Evolutionary conservation across 2,329 filamentous ascomycete genomes (phyloP).

Genomic region (Aspergillus novoparasiticus): DNA sequence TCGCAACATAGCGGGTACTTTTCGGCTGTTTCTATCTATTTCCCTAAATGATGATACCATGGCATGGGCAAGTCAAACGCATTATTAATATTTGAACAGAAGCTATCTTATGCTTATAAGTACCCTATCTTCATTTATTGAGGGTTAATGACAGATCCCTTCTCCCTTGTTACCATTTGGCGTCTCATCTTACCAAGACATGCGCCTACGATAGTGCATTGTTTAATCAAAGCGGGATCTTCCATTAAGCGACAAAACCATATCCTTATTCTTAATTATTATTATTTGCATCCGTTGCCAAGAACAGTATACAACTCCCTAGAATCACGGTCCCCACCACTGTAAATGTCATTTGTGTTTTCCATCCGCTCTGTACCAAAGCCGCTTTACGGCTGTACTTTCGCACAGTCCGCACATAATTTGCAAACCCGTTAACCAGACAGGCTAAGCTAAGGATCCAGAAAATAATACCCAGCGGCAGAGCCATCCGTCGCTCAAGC

Average conservation of each 20-base stretch:
- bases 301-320: constrained; percentile 48
- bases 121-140: neutral
- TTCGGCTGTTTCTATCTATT: neutral
- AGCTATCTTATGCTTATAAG: neutral
- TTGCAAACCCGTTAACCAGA: constrained; percentile 74
- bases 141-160: neutral
- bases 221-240: neutral
- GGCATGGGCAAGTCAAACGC: constrained; percentile 11
- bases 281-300: constrained; percentile 39
- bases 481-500: constrained; percentile 74
- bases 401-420: constrained; percentile 82
- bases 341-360: constrained; percentile 75
- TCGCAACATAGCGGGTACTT: neutral
- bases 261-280: neutral
- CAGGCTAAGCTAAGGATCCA: constrained; percentile 81
- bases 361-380: constrained; percentile 90
- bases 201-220: neutral
- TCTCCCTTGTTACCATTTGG: neutral
- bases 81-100: constrained; percentile 1
- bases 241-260: neutral
- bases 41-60: constrained; percentile 14
- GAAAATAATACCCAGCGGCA: constrained; percentile 84
- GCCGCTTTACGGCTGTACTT: constrained; percentile 78
- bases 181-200: neutral
- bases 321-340: constrained; percentile 48